Evolutionary conservation across 192 early-diverging fungal species (phyloP), one percentile per base, ranked within the genome.

Genomic region (Backusella liffmaniae): DNA sequence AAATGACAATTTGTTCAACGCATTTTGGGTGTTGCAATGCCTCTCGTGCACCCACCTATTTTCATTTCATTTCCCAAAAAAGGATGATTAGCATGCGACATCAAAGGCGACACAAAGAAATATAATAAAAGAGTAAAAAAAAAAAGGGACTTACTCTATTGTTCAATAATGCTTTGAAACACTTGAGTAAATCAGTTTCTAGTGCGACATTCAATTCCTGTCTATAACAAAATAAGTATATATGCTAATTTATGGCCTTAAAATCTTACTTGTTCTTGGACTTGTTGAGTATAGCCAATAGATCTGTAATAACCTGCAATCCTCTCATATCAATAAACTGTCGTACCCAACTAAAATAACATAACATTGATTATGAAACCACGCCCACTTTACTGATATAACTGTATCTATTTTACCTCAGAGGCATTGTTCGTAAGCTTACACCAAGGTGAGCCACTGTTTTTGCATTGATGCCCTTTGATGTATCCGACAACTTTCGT

Each of bases 301-400:
- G 82, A 37, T 90, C 90, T 0, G 91, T 89, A 34, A 94, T 86
- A 34, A 91, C 86, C 29, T 90, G 86, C 13, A 92, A 84, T 0
- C 93, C 93, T 70, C 88, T 85, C 68, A 88, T 89, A 49, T 94
- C 91, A 71, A 94, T 92, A 84, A 93, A 94, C 74, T 89, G 86
- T 76, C 88, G 85, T 29, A 94, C 92, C 93, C 93, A 94, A 29
- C 88, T 90, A 80, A 35, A 30, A 46, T 10, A 39, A 39, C 10
- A 46, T 10, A 39, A 39, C 10, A 39, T 12, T 10, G 2, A 39
- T 18, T 6, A 36, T 59, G 70, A 32, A 32, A 32, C 0, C 3
- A 32, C 3, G 32, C 32, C 32, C 30, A 2, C 30, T 32, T 32
- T 3, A 32, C 32, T 32, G 32, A 32, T 32, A 32, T 32, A 2